Percentiles rank a stretch among this genome's conserved stretches.
Evolutionary conservation across 1,284 basidiomycete genomes (phyloP).

Genomic region (Caloboletus inedulis): DNA sequence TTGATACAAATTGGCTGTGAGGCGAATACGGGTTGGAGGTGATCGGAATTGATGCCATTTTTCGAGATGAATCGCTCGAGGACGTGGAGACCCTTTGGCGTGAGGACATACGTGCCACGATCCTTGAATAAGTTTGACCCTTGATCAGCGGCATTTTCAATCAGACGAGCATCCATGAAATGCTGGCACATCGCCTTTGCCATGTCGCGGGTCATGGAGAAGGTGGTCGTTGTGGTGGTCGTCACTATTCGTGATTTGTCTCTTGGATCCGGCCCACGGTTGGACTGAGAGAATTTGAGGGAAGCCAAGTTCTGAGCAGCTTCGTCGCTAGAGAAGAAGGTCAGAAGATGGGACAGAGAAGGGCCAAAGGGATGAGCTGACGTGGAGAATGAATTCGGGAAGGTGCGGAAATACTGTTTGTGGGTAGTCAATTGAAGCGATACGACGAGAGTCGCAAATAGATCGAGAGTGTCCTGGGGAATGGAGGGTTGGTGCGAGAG

Average conservation of each 20-base stretch:
- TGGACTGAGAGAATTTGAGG: constrained; percentile 98
- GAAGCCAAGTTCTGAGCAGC: constrained; percentile 92
- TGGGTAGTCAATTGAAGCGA: constrained; percentile 88
- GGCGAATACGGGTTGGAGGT: constrained; percentile 86
- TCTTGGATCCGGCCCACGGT: constrained; percentile 95
- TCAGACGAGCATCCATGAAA: constrained; percentile 97
- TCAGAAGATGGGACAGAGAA: constrained; percentile 15
- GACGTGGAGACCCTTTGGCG: constrained; percentile 97
- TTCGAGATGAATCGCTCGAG: constrained; percentile 99
- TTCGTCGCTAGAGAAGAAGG: constrained; percentile 70
- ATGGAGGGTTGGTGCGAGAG: not conserved
- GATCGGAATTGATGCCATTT: constrained; percentile 96
- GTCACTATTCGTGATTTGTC: constrained; percentile 97
- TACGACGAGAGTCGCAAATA: constrained; percentile 95
- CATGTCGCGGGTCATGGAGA: constrained; percentile 99
- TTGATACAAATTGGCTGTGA: constrained; percentile 98
- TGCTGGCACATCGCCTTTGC: constrained; percentile 99
- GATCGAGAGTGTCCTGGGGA: constrained; percentile 90
- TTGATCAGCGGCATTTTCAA: constrained; percentile 94
- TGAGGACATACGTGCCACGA: constrained; percentile 92
- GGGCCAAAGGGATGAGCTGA: constrained; percentile 39
- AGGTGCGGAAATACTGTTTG: constrained; percentile 94
- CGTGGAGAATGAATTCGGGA: constrained; percentile 95
- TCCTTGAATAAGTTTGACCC: constrained; percentile 92
- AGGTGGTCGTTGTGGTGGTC: constrained; percentile 98